A percentile compares a stretch with the other conserved stretches of the same genome.
These are phyloP conservation scores for Stagonosporopsis vannaccii DNA, from an alignment of 2,329 filamentous ascomycete genomes.

Conservation along the genomic window DNA sequence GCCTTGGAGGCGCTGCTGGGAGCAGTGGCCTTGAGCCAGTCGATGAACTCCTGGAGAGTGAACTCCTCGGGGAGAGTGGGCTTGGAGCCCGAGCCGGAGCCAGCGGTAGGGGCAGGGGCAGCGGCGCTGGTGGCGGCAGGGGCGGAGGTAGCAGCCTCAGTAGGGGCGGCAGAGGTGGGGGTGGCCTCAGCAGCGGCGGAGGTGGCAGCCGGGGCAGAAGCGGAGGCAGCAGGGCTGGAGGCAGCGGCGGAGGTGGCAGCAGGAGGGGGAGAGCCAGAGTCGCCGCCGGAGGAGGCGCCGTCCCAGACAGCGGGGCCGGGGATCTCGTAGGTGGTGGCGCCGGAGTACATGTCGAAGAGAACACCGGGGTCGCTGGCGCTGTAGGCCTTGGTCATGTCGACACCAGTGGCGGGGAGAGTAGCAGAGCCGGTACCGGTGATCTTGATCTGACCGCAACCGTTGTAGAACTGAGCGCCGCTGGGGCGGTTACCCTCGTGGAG, in stretches of 20 bases:
- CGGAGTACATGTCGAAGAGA: conserved; percentile 51
- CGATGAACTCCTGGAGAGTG: conserved; percentile 39
- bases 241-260: conserved; percentile 18
- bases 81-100: conserved; percentile 24
- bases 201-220: conserved; percentile 14
- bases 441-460: conserved; percentile 53
- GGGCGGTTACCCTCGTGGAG: conserved; percentile 49
- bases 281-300: conserved; percentile 28
- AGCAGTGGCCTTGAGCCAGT: conserved; percentile 37
- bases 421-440: conserved; percentile 40
- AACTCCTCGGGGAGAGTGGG: conserved; percentile 37
- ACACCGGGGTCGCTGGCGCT: conserved; percentile 50
- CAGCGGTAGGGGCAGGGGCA: conserved; percentile 10
- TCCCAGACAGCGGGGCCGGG: conserved; percentile 51
- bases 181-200: conserved; percentile 12
- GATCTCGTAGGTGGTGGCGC: conserved; percentile 45
- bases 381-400: conserved; percentile 57
- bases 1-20: conserved; percentile 26
- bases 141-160: conserved; percentile 4
- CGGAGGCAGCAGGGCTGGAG: conserved; percentile 9
- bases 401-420: conserved; percentile 43
- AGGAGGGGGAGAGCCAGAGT: conserved; percentile 22
- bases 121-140: conserved; percentile 17
- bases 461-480: conserved; percentile 54
- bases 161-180: background rate